Evolutionary conservation across 139 green algal species (phyloP).

Genomic region (Chlamydomonas schloesseri): DNA sequence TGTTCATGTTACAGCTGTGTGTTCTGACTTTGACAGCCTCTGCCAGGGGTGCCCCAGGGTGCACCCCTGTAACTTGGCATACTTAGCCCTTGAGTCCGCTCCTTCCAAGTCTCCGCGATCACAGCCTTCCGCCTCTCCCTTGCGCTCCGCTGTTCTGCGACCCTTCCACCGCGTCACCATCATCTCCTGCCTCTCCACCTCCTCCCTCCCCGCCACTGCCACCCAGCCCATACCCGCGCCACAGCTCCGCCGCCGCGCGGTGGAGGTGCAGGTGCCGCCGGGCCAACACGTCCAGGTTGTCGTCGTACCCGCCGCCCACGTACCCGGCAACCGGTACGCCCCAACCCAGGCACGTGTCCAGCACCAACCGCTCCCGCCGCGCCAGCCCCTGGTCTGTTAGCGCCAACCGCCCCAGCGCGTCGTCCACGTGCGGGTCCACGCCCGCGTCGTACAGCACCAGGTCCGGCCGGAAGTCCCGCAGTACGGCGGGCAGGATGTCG

Average conservation of each 20-base stretch:
- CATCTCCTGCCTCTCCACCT: not conserved
- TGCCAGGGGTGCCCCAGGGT: no score
- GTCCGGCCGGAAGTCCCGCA: slow-evolving; percentile 75
- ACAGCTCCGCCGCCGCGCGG: slow-evolving; percentile 71
- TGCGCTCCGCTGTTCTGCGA: no score
- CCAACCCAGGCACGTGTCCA: slow-evolving; percentile 78
- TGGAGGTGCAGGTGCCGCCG: slow-evolving; percentile 79
- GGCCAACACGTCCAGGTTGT: slow-evolving; percentile 76
- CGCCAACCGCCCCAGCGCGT: slow-evolving; percentile 80
- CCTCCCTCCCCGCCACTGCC: not conserved
- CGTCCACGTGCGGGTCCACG: slow-evolving; percentile 82
- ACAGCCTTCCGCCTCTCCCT: no score
- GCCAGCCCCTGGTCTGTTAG: slow-evolving; percentile 76
- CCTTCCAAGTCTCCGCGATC: no score
- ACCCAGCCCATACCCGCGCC: slow-evolving; percentile 54
- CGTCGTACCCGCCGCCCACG: slow-evolving; percentile 76
- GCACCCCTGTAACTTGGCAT: no score
- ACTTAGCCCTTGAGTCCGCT: no score
- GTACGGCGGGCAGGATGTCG: slow-evolving; percentile 62
- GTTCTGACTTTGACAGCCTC: no score
- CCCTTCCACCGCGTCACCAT: no score
- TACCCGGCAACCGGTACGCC: slow-evolving; percentile 82
- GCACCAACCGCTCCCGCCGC: slow-evolving; percentile 83
- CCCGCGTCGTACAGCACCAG: slow-evolving; percentile 93
- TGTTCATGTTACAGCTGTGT: no score